These are phyloP conservation scores for Fusarium nematophilum DNA, from an alignment of 2,329 filamentous ascomycete genomes.

Conservation along the genomic window DNA sequence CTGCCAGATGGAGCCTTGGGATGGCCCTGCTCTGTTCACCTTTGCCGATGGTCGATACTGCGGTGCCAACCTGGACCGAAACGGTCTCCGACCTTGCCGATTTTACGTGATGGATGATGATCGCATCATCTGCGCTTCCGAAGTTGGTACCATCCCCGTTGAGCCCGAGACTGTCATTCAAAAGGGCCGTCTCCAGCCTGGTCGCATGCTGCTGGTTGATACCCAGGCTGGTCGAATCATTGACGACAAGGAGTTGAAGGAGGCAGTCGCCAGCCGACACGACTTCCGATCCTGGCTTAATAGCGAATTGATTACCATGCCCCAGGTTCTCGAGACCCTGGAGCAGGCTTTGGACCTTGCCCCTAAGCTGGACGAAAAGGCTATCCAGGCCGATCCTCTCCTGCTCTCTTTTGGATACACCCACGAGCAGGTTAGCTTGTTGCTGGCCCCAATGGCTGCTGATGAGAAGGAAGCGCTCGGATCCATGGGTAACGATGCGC, in stretches of 20 bases:
- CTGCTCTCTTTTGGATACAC: slow-evolving; percentile 93
- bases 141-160: slow-evolving; percentile 92
- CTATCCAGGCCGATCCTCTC: slow-evolving; percentile 85
- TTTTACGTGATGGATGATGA: slow-evolving; percentile 98
- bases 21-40: slow-evolving; percentile 95
- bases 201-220: slow-evolving; percentile 95
- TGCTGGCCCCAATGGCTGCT: slow-evolving; percentile 94
- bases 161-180: slow-evolving; percentile 91
- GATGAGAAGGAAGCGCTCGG: slow-evolving; percentile 97
- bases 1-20: slow-evolving; percentile 99
- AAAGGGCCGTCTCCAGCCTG: slow-evolving; percentile 93
- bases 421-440: slow-evolving; percentile 91
- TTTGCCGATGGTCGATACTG: slow-evolving; percentile 97
- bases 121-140: slow-evolving; percentile 95
- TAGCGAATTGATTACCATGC: slow-evolving; percentile 84
- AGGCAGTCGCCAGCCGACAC: slow-evolving; percentile 84
- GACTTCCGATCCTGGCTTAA: slow-evolving; percentile 93
- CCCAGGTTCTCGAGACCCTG: slow-evolving; percentile 75
- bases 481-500: slow-evolving; percentile 98
- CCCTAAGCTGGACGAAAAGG: slow-evolving; percentile 73
- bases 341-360: slow-evolving; percentile 72
- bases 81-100: slow-evolving; percentile 93
- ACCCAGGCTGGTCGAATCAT: slow-evolving; percentile 91
- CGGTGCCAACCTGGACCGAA: slow-evolving; percentile 95
- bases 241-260: slow-evolving; percentile 92